Evolutionary conservation across 495 filamentous ascomycete genomes (phyloP).

Genomic region (Daldinia concentrica): DNA sequence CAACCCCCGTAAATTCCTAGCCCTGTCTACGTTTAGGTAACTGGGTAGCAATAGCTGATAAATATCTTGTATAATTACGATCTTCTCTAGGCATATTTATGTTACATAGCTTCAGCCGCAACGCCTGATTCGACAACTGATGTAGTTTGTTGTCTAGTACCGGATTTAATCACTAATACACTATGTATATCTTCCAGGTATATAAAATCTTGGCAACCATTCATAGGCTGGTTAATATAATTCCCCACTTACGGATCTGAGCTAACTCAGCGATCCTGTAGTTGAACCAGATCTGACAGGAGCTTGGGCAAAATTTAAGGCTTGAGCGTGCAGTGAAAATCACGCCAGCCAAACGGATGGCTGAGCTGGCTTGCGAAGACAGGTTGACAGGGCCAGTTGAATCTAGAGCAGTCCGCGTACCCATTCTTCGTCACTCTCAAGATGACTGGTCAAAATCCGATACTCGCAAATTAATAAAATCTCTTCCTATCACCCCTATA

Average conservation of each 20-base stretch:
- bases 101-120: constrained; percentile 21
- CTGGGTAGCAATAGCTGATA: constrained; percentile 13
- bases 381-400: background rate
- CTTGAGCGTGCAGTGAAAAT: constrained; percentile 11
- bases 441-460: background rate
- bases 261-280: constrained; percentile 26
- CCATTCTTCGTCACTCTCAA: background rate
- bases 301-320: constrained; percentile 5
- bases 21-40: background rate
- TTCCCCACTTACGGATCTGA: constrained; percentile 25
- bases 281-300: constrained; percentile 34
- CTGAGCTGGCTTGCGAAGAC: background rate
- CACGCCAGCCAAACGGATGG: constrained; percentile 3
- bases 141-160: constrained; percentile 10
- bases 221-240: constrained; percentile 20
- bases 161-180: constrained; percentile 5
- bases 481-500: background rate
- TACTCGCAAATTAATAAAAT: background rate
- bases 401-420: constrained; percentile 1
- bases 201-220: constrained; percentile 11
- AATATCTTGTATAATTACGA: constrained; percentile 3
- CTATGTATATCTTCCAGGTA: background rate
- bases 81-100: constrained; percentile 7
- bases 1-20: background rate
- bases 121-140: constrained; percentile 29